Evolutionary conservation across 371 early-diverging fungal species (phyloP).

Genomic region (Mortierella sp.): DNA sequence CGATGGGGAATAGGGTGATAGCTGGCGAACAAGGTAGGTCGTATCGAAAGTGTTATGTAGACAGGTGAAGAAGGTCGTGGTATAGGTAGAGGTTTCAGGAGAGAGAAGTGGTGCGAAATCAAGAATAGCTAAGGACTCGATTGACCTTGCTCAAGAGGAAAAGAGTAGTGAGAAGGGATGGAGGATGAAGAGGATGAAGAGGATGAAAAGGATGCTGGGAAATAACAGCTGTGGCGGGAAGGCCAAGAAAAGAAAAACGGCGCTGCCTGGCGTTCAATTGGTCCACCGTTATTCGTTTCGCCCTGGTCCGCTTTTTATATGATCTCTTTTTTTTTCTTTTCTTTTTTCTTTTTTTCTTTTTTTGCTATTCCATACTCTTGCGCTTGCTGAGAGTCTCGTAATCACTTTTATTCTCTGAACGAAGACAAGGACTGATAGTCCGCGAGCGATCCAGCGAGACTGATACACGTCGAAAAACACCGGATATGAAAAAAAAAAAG

Average conservation of each 20-base stretch:
- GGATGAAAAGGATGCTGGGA: too few relatives aligned
- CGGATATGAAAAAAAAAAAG: slow-evolving; percentile 1
- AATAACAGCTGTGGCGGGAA: background rate
- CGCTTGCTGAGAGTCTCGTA: slow-evolving; percentile 20
- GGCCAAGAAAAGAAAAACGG: too few relatives aligned
- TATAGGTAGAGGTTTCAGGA: too few relatives aligned
- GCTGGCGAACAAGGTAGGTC: too few relatives aligned
- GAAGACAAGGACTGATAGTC: slow-evolving; percentile 2
- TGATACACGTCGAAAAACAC: slow-evolving; percentile 2
- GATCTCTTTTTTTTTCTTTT: slow-evolving; percentile 1
- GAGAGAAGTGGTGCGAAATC: too few relatives aligned
- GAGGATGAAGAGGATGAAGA: background rate
- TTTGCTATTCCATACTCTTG: slow-evolving; percentile 5
- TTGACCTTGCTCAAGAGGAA: background rate
- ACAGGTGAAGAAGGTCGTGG: too few relatives aligned
- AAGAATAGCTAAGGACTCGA: background rate
- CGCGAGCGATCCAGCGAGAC: too few relatives aligned
- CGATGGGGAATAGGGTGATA: too few relatives aligned
- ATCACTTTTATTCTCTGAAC: slow-evolving; percentile 32
- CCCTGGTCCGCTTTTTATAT: slow-evolving; percentile 3
- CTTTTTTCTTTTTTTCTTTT: slow-evolving; percentile 12
- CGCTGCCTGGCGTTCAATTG: background rate
- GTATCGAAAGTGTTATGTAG: too few relatives aligned
- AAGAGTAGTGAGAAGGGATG: background rate
- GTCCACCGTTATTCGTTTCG: background rate